Conservation (phyloP, 2,329 filamentous ascomycete species). For the Nigrospora oryzae region DNA sequence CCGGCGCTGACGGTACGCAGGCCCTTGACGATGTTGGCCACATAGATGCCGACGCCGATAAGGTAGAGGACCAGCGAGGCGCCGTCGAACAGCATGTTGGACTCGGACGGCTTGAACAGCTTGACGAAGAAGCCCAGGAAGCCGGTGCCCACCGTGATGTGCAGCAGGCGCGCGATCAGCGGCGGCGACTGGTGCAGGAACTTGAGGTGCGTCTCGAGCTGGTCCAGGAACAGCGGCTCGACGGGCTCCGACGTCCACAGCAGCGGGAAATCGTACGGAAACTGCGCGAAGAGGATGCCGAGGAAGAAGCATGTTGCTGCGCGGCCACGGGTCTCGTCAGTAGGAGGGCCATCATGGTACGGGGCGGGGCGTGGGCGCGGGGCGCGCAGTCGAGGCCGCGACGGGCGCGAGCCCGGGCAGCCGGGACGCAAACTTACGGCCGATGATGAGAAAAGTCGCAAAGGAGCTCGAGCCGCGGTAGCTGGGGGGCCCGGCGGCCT, state of each 20-base stretch:
- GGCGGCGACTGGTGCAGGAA: conserved; percentile 89
- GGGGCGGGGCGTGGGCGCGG: conserved; percentile 2
- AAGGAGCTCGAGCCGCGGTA: conserved; percentile 64
- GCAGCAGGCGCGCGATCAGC: conserved; percentile 84
- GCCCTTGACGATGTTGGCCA: conserved; percentile 94
- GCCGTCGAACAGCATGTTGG: conserved; percentile 91
- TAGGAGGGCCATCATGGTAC: background rate
- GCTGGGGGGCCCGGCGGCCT: conserved; percentile 48
- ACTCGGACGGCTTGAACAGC: conserved; percentile 87
- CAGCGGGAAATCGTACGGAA: conserved; percentile 91
- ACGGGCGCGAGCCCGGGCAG: conserved; percentile 4
- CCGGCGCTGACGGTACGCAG: conserved; percentile 74
- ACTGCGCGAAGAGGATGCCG: conserved; percentile 90
- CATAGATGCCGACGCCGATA: conserved; percentile 84
- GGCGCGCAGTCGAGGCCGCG: conserved; percentile 5
- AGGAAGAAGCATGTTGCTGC: conserved; percentile 92
- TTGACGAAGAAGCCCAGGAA: conserved; percentile 87
- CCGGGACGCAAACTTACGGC: conserved; percentile 55
- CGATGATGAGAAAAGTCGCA: conserved; percentile 93
- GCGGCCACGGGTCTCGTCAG: background rate
- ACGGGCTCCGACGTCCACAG: conserved; percentile 67
- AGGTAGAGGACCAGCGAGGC: conserved; percentile 74
- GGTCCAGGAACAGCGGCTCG: conserved; percentile 63
- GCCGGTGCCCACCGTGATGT: conserved; percentile 84
- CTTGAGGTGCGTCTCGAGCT: conserved; percentile 81